Base-by-base conservation (phyloP, 2,329 filamentous ascomycete species). In the Colletotrichum ledebouriae region DNA sequence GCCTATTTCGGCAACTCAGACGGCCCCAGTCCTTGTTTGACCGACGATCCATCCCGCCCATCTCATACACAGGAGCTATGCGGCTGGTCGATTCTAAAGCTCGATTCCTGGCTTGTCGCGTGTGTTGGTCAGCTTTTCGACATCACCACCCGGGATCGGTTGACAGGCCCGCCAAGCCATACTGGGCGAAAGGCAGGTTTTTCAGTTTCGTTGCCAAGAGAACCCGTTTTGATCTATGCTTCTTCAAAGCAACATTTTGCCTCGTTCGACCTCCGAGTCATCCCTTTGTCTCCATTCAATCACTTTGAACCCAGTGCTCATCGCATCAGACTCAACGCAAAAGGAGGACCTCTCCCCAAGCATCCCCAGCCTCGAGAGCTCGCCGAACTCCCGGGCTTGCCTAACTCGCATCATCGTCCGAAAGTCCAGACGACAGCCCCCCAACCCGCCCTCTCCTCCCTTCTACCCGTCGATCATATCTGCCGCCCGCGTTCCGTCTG, bases 131-230 rank as follows among this genome's bases (percentile, higher is more conserved):
- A 20, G 49, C 15, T 10, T 29, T 33, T n/a, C 22, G 25, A n/a
- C 33, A 4, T 29, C 25, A 6, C 6, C 13, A 52, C 25, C 49
- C 3, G 49, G 39, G 2, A 1, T 9, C 41, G 44, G 58, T 60
- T 29, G 33, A 4, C 12, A 55, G 60, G 53, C 41, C 65, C 65
- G 65, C 34, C 49, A 68, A 34, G 2, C 55, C 47, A 49, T 29
- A 15, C 41, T 20, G 22, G 42, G 55, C 49, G 11, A 59, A 59
- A 39, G 15, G 22, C 39, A 22, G 0, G 4, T n/a, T 13, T 13
- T n/a, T 39, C 65, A 46, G 61, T 55, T 50, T 12, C 49, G 3
- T 15, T 29, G 66, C 61, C 66, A 68, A 65, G 61, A 60, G 10
- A 10, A 22, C 6, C 20, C 12, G 55, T 65, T 66, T 56, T 29